Base-by-base conservation (phyloP, 192 early-diverging fungal genomes). In the Geranomyces variabilis region DNA sequence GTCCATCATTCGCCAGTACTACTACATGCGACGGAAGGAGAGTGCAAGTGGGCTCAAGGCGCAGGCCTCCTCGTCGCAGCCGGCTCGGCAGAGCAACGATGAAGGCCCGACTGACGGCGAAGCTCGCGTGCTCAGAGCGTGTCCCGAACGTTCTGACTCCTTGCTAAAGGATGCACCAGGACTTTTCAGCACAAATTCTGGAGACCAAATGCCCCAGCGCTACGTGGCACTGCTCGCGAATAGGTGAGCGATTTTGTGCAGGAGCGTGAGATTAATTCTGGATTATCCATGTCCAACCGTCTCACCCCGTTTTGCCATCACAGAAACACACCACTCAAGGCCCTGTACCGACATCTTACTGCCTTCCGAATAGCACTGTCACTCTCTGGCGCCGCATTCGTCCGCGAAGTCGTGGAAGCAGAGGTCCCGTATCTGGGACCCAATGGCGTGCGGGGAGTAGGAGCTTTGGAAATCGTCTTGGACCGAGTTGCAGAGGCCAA, bases 301-400 rank as follows among this genome's bases (percentile, higher is more conserved):
- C 17, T 64, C 1, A 30, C 5, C 48, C 15, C 51, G n/a, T n/a
- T n/a, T n/a, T n/a, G n/a, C n/a, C n/a, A n/a, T n/a, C 9, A 36
- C 53, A 73, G 76, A 57, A 79, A 79, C 51, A 79, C 63, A 10
- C 67, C 77, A 13, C 60, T 79, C 28, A 79, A 79, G 43, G 60
- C 73, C 0, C 66, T 79, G 36, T 71, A 49, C 53, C 77, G 77
- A 15, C 70, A 72, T 33, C 44, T 79, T 29, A 76, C 77, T 15
- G 67, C 67, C 14, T 67, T 79, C 14, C 67, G 77, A 14, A 66
- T 73, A 33, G 36, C 69, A 14, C 43, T 79, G 19, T 68, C 73
- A 14, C 65, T 76, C 30, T 33, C 44, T 9, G 65, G 60, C 0
- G 30, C 62, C 30, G 33, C 9, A 29, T 79, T 69, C 34, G 74